Percentiles rank a stretch among this genome's conserved stretches.
These are phyloP conservation scores for Miscanthus lutarioriparius DNA, from an alignment of 176 grass and related monocot genomes.

Conservation along the genomic window DNA sequence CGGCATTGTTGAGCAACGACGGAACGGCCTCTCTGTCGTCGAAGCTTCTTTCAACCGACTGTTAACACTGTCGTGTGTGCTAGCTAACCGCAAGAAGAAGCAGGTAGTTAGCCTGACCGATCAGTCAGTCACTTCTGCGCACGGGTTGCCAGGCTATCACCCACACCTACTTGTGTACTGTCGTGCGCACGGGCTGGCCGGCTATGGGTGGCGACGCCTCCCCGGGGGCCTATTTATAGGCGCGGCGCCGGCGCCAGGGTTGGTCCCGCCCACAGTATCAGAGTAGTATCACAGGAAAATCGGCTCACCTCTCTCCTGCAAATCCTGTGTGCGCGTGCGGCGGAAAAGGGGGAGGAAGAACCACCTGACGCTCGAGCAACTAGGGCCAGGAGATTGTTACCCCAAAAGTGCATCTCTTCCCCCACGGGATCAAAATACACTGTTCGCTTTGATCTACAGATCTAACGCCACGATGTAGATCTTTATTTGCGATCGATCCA, in stretches of 20 bases:
- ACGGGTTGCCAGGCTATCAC: neutral
- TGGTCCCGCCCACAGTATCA: constrained; percentile 33
- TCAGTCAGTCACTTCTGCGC: constrained; percentile 10
- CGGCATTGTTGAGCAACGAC: constrained; percentile 28
- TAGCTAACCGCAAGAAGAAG: neutral
- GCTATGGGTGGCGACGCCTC: constrained; percentile 2
- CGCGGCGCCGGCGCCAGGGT: neutral
- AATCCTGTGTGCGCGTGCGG: neutral
- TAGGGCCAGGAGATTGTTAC: constrained; percentile 23
- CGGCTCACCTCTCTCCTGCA: neutral
- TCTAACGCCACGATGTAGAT: neutral
- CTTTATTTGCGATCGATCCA: neutral
- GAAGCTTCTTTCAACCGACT: constrained; percentile 22
- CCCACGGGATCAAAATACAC: constrained; percentile 9
- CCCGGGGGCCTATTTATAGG: constrained; percentile 49
- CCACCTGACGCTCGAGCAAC: constrained; percentile 15
- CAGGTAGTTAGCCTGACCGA: constrained; percentile 10
- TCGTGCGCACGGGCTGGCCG: constrained; percentile 7
- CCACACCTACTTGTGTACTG: constrained; percentile 3
- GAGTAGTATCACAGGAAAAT: neutral
- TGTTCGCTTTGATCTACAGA: neutral
- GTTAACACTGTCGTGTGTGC: neutral
- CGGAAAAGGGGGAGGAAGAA: constrained; percentile 1
- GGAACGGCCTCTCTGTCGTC: neutral
- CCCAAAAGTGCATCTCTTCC: constrained; percentile 13